Evolutionary conservation across 805 yeast species (phyloP), one percentile per base, ranked within the genome.

Genomic region (Candida broadrunensis): DNA sequence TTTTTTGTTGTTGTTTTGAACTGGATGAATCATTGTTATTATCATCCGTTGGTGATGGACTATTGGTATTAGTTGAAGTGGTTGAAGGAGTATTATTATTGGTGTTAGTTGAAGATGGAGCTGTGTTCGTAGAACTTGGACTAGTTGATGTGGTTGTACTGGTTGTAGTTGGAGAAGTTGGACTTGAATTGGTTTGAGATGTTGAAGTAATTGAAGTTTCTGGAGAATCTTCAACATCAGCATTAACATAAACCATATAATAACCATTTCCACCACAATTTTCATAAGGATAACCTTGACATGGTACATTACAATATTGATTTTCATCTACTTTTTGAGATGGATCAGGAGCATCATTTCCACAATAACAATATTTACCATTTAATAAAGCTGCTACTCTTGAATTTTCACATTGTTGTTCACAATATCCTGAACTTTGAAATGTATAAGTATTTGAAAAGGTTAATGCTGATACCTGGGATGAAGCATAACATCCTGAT

Each of bases 381-480:
- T 56, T 48, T 29, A 59, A 49, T 16, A 67, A 51, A 3, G 69
- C 74, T 9, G 61, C 63, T 21, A 68, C 61, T 26, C 49, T 52
- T 18, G 61, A 65, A 7, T 74, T 73, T 39, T 55, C 41, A 61
- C 96, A 83, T 46, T 68, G 65, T 6, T 52, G 48, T 43, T 70
- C 65, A 59, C 93, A 84, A 53, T 77, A 65, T 6, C 74, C 66
- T 14, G 80, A 73, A 7, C 88, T 73, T 61, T 85, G 90, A 55
- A 65, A 83, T 1, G 59, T 63, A 56, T 75, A 77, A 2, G 70
- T 51, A 23, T 83, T 86, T 45, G 66, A 57, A 41, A 51, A 56
- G n/a, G 56, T 29, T 9, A 37, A 23, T 1, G 43, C 41, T 11
- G 37, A 25, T 2, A 46, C 32, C 5, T 17, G 23, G 2, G 47